Conservation (phyloP, 2,329 filamentous ascomycete genomes). For the Aspergillus hortae region DNA sequence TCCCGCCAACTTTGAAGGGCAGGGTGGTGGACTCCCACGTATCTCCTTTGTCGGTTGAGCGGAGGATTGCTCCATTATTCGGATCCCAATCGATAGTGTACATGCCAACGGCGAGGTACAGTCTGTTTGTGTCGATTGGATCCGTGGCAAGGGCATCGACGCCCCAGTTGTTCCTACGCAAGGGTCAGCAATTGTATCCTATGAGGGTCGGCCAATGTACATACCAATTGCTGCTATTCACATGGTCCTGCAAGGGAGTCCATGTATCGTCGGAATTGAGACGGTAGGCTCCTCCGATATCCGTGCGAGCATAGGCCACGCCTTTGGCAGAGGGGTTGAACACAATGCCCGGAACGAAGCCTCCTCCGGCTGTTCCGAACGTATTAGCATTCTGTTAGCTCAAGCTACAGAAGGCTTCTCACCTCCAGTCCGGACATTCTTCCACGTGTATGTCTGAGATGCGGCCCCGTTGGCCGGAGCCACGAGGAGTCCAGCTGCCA, state of each 20-base stretch:
- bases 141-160: conserved; percentile 53
- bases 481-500: conserved; percentile 4
- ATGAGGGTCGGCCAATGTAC: not conserved
- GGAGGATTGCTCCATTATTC: conserved; percentile 53
- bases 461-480: conserved; percentile 10
- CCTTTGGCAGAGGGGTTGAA: conserved; percentile 49
- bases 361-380: conserved; percentile 48
- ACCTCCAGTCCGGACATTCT: conserved; percentile 50
- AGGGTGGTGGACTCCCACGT: conserved; percentile 52
- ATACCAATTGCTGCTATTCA: conserved; percentile 46
- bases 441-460: conserved; percentile 37
- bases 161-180: conserved; percentile 43
- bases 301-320: conserved; percentile 54
- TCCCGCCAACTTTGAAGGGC: conserved; percentile 59
- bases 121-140: conserved; percentile 49
- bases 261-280: conserved; percentile 55
- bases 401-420: not conserved
- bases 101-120: conserved; percentile 55
- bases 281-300: conserved; percentile 57
- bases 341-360: conserved; percentile 56
- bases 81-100: conserved; percentile 62
- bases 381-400: not conserved
- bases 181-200: not conserved
- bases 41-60: conserved; percentile 52
- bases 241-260: conserved; percentile 53